Evolutionary conservation across 140 eudicot species (phyloP).

Genomic region (Flaveria floridana): DNA sequence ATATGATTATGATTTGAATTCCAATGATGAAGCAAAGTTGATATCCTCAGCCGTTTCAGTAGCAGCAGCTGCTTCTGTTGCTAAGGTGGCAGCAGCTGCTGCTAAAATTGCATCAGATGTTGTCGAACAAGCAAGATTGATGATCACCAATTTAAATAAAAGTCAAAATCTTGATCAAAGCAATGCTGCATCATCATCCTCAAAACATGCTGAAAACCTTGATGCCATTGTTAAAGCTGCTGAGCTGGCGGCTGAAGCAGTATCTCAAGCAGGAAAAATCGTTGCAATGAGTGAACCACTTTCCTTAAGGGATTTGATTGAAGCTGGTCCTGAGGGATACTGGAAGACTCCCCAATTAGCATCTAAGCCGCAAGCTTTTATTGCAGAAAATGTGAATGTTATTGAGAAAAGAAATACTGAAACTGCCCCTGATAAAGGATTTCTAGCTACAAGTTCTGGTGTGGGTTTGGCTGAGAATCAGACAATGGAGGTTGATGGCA

Average conservation of each 20-base stretch:
- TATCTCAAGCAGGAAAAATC: conserved; percentile 76
- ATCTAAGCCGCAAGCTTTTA: background rate
- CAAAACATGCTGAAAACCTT: conserved; percentile 68
- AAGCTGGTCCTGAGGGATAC: conserved; percentile 63
- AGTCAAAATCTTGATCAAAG: conserved; percentile 35
- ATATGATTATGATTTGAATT: conserved; percentile 40
- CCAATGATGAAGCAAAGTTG: conserved; percentile 56
- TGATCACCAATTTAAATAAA: conserved; percentile 45
- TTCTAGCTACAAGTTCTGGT: conserved; percentile 19
- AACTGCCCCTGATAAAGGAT: conserved; percentile 34
- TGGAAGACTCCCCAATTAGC: conserved; percentile 40
- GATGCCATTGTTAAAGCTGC: conserved; percentile 79
- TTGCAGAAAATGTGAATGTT: conserved; percentile 10
- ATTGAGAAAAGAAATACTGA: conserved; percentile 17
- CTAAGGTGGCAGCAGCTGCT: conserved; percentile 90
- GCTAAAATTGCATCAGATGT: conserved; percentile 74
- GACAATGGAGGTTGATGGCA: conserved; percentile 27
- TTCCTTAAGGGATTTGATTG: conserved; percentile 45
- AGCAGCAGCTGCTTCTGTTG: conserved; percentile 86
- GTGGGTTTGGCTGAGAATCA: conserved; percentile 28
- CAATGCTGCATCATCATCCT: conserved; percentile 73
- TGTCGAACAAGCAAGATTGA: conserved; percentile 59
- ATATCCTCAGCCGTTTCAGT: conserved; percentile 70
- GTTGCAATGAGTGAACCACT: conserved; percentile 68
- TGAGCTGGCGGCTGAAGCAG: conserved; percentile 87